phyloP scores from a whole-genome alignment of 75 land plant genomes.

The Chamaecyparis obtusa region DNA sequence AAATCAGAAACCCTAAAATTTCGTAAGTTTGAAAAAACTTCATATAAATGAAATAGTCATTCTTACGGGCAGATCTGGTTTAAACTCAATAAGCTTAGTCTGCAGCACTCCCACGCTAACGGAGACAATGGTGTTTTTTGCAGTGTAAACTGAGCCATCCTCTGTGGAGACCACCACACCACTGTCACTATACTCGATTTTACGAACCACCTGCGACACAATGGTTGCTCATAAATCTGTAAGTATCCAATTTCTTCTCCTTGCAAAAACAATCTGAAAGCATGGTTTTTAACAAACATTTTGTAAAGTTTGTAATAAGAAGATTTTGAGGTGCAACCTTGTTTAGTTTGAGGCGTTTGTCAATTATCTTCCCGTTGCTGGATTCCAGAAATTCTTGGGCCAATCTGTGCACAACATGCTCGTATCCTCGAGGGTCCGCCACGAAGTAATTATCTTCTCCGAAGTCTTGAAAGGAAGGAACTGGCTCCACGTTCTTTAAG shows the following conservation, averaged over 20 bases:
- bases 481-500: conserved; percentile 45
- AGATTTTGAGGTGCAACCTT: conserved; percentile 26
- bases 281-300: too few species aligned
- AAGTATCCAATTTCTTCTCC: too few species aligned
- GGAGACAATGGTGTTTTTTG: conserved; percentile 46
- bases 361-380: conserved; percentile 25
- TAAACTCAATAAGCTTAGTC: conserved; percentile 46
- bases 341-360: conserved; percentile 41
- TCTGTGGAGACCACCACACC: too few species aligned
- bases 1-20: background rate
- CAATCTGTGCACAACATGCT: conserved; percentile 39
- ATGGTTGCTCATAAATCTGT: too few species aligned
- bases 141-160: background rate
- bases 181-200: too few species aligned
- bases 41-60: too few species aligned
- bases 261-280: too few species aligned
- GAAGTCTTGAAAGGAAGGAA: conserved; percentile 41
- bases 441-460: conserved; percentile 59
- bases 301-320: too few species aligned
- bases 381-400: conserved; percentile 38
- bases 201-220: too few species aligned
- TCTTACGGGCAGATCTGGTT: conserved; percentile 58
- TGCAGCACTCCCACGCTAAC: conserved; percentile 68
- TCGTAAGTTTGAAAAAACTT: too few species aligned
- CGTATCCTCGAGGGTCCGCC: conserved; percentile 58